Evolutionary conservation across 768 basidiomycete genomes (phyloP), one percentile per base, ranked within the genome.

Genomic region (Tylopilus plumbeoviolaceoides): DNA sequence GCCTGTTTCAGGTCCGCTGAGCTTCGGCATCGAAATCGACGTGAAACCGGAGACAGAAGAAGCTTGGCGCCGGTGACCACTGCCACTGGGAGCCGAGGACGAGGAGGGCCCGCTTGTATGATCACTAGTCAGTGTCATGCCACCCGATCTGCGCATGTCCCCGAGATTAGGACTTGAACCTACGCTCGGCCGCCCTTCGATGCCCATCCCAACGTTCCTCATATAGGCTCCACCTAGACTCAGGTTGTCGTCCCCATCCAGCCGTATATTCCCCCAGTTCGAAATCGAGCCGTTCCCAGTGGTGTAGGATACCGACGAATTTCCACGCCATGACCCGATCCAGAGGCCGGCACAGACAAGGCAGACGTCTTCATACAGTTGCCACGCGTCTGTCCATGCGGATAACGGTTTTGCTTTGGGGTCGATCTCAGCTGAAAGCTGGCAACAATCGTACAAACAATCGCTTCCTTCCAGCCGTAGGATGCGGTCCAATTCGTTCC

Each of bases 341-440:
- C 88, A 91, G n/a, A 90, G 75, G 3, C 87, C 82, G 0, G 89
- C 90, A 61, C 90, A 91, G 42, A 90, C 74, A 38, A 91, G 73
- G 56, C 91, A 92, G 20, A 87, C 85, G 54, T 92, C 91, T 69
- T 93, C 90, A 60, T 92, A 93, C 12, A 91, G 74, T 23, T 81
- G 79, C 88, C 89, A 91, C 8, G 80, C 79, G 56, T 91, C 90
- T 14, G 82, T 77, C 86, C 87, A 89, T 3, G 75, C 59, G 4
- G 80, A 74, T 18, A 78, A 63, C 9, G 73, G 54, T 50, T 73
- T 78, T 11, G 70, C 65, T 61, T 72, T 77, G 5, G 60, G 44
- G 25, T 67, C 64, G 15, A 64, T 38, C 30, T 67, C 63, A 14
- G 70, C 41, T 17, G 65, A 61, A 47, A 23, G 72, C 47, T 53